Percentiles rank a stretch among this genome's conserved stretches.
These are phyloP conservation scores for Trichophyton equinum DNA, from an alignment of 2,329 filamentous ascomycete genomes.

Conservation along the genomic window DNA sequence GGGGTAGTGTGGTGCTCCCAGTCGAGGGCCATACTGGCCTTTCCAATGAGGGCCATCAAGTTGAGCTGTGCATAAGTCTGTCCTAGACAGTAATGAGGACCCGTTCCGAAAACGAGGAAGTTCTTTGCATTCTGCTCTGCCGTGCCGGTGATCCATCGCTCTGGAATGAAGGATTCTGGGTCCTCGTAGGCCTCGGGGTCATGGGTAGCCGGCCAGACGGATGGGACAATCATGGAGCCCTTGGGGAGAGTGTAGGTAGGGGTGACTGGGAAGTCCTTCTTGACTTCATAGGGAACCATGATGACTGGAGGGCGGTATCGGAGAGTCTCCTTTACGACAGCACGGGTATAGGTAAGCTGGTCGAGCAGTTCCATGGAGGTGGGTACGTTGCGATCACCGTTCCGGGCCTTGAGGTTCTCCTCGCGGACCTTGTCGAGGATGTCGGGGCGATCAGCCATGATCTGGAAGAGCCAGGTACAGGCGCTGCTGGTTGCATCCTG, in stretches of 20 bases:
- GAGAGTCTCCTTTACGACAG: conserved; percentile 79
- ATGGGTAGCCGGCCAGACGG: conserved; percentile 78
- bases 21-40: conserved; percentile 73
- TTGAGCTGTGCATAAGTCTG: conserved; percentile 86
- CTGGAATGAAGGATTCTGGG: conserved; percentile 78
- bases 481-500: conserved; percentile 95
- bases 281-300: conserved; percentile 90
- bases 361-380: conserved; percentile 79
- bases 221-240: conserved; percentile 87
- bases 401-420: conserved; percentile 68
- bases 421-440: conserved; percentile 79
- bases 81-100: conserved; percentile 91
- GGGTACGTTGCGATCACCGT: conserved; percentile 57
- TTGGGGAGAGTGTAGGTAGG: conserved; percentile 84
- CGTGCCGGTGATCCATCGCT: conserved; percentile 80
- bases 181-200: conserved; percentile 87
- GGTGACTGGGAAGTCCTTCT: conserved; percentile 89
- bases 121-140: conserved; percentile 91
- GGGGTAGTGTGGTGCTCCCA: conserved; percentile 84
- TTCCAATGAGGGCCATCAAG: conserved; percentile 78
- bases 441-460: conserved; percentile 86
- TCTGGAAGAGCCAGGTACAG: conserved; percentile 88
- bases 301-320: conserved; percentile 92
- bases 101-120: conserved; percentile 89
- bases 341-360: conserved; percentile 76